Percentiles rank a stretch among this genome's conserved stretches.
Evolutionary conservation across 176 grass and related monocot genomes (phyloP).

Genomic region (Rhynchospora breviuscula): DNA sequence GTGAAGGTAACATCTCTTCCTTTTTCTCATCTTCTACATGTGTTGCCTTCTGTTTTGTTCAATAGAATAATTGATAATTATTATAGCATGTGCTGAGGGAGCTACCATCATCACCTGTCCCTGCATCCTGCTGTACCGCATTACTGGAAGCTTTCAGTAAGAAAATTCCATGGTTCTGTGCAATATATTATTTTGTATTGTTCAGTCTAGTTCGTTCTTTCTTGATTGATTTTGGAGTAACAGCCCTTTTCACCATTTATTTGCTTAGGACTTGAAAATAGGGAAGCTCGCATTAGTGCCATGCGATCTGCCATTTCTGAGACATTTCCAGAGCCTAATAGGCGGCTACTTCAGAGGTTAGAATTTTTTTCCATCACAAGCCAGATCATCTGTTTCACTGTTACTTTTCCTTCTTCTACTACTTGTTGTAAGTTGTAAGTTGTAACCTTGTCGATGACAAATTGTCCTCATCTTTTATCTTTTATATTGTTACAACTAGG

Average conservation of each 20-base stretch:
- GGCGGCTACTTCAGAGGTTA: slow-evolving; percentile 82
- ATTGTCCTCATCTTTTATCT: slow-evolving; percentile 19
- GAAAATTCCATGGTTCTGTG: slow-evolving; percentile 10
- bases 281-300: slow-evolving; percentile 79
- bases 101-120: slow-evolving; percentile 92
- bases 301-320: slow-evolving; percentile 87
- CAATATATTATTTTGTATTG: slow-evolving; percentile 11
- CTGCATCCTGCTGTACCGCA: slow-evolving; percentile 97
- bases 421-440: background rate
- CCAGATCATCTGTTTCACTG: background rate
- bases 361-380: slow-evolving; percentile 23
- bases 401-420: background rate
- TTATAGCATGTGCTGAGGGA: slow-evolving; percentile 92
- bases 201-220: slow-evolving; percentile 22
- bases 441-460: background rate
- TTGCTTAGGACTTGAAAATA: slow-evolving; percentile 63
- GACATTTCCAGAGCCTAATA: slow-evolving; percentile 95
- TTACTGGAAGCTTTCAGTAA: slow-evolving; percentile 97
- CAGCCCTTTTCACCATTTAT: slow-evolving; percentile 26
- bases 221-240: slow-evolving; percentile 16
- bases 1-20: slow-evolving; percentile 66
- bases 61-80: slow-evolving; percentile 16
- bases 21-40: slow-evolving; percentile 9
- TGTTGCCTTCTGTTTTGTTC: background rate
- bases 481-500: slow-evolving; percentile 39